Evolutionary conservation across 208 protist species (phyloP), one percentile per base, ranked within the genome.

Genomic region (Crithidia mellificae): DNA sequence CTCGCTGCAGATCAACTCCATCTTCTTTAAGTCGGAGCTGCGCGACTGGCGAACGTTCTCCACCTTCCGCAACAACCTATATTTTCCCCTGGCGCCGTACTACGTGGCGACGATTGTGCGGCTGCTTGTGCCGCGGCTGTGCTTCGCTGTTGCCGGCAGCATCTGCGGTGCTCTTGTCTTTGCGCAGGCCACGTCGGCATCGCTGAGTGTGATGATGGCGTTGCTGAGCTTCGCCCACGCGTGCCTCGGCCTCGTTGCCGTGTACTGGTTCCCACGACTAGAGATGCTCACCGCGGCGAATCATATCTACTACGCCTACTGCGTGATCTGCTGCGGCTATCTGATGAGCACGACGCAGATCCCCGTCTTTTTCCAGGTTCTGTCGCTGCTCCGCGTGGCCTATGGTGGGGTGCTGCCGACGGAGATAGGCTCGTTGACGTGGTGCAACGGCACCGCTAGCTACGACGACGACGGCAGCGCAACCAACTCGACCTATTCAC

Each of bases 11-110:
- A 66, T 77, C 12, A 84, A 79, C 56, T 64, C 73, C 47, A 63
- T 83, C 19, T 74, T 85, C 38, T 51, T 88, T 44, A 79, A 83
- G 34, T 59, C 70, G 30, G 83, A 85, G 63, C 63, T 85, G 20
- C 43, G 65, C n/a, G 73, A 88, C 54, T 77, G 70, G 44, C 68
- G 72, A 36, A 65, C 73, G 14, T 77, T 76, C 36, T 41, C 58
- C 11, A 71, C 71, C 46, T 69, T 88, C 34, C 46, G 59, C 15
- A 68, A 77, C 15, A 82, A 80, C 51, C 36, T 72, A 50, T 83
- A 80, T 58, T 76, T 88, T 56, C 29, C 78, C 3, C 61, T 63
- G 9, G 27, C 55, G 8, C 72, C 83, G 44, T 88, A 83, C 66
- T 74, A 80, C 27, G 69, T 81, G 5, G 71, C 78, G 6, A 84